These are phyloP conservation scores for Jamesozyma hellenica DNA, from an alignment of 805 yeast species.

Conservation along the genomic window DNA sequence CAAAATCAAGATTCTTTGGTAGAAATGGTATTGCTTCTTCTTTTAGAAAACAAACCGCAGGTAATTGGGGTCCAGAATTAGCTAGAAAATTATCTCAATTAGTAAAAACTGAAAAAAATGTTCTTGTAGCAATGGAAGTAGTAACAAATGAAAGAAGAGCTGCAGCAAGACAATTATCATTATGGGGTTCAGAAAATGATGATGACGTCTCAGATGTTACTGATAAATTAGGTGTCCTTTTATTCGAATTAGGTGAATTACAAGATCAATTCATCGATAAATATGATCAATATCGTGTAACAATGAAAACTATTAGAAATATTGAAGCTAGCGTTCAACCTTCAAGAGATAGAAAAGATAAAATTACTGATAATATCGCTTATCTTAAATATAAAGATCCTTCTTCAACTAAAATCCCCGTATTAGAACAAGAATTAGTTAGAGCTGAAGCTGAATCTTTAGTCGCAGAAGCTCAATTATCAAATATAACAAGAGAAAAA, in stretches of 20 bases:
- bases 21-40: slow-evolving; percentile 56
- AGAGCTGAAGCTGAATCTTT: slow-evolving; percentile 98
- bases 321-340: slow-evolving; percentile 98
- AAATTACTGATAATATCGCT: slow-evolving; percentile 95
- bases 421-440: slow-evolving; percentile 95
- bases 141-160: slow-evolving; percentile 90
- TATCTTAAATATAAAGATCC: slow-evolving; percentile 98
- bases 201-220: slow-evolving; percentile 96
- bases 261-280: slow-evolving; percentile 97
- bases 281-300: slow-evolving; percentile 95
- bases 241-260: slow-evolving; percentile 93
- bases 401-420: slow-evolving; percentile 88
- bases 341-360: slow-evolving; percentile 93
- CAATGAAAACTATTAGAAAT: slow-evolving; percentile 88
- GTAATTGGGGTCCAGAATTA: slow-evolving; percentile 88
- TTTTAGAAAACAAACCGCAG: slow-evolving; percentile 78
- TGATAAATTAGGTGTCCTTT: slow-evolving; percentile 90
- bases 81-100: slow-evolving; percentile 83
- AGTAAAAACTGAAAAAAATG: slow-evolving; percentile 93
- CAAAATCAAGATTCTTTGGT: slow-evolving; percentile 68
- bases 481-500: slow-evolving; percentile 96
- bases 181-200: slow-evolving; percentile 97
- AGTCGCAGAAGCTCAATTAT: slow-evolving; percentile 97
- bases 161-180: slow-evolving; percentile 92
- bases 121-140: slow-evolving; percentile 86